Evolutionary conservation across 108 stramenopile species (phyloP).

Genomic region (Cylindrotheca closterium): DNA sequence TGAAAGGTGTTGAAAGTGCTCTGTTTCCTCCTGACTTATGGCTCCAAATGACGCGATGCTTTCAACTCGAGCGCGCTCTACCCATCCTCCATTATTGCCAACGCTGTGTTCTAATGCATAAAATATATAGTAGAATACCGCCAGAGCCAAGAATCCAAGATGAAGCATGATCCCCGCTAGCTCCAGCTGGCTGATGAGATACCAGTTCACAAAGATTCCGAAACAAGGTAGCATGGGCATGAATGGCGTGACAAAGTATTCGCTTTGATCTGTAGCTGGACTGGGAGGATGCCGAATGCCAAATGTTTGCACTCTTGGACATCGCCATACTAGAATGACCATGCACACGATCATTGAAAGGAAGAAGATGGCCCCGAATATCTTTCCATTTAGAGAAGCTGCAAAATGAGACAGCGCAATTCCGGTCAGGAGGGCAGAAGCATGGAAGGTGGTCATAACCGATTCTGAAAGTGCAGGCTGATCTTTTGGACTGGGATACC

Average conservation of each 20-base stretch:
- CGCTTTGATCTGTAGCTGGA: neutral
- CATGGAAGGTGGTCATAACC: neutral
- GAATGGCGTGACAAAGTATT: conserved; percentile 63
- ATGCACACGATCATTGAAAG: neutral
- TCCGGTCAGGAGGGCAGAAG: conserved; percentile 6
- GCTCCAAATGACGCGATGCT: too few species aligned
- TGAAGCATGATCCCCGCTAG: conserved; percentile 57
- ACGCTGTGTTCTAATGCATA: conserved; percentile 11
- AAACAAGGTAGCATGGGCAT: conserved; percentile 69
- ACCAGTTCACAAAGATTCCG: conserved; percentile 87
- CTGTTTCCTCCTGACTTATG: too few species aligned
- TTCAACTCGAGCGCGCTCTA: neutral
- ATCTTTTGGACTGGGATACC: neutral
- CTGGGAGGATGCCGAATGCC: neutral
- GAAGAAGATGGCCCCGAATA: neutral
- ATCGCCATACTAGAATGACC: neutral
- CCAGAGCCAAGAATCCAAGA: conserved; percentile 49
- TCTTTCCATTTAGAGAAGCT: neutral
- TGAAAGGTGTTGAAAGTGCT: too few species aligned
- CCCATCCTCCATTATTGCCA: conserved; percentile 12
- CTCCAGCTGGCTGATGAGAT: conserved; percentile 75
- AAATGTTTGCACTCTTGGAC: conserved; percentile 7
- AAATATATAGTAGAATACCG: conserved; percentile 45
- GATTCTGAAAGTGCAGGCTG: neutral
- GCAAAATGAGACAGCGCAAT: conserved; percentile 1